These are phyloP conservation scores for Debaryomyces maramus DNA, from an alignment of 805 yeast genomes.

Conservation along the genomic window DNA sequence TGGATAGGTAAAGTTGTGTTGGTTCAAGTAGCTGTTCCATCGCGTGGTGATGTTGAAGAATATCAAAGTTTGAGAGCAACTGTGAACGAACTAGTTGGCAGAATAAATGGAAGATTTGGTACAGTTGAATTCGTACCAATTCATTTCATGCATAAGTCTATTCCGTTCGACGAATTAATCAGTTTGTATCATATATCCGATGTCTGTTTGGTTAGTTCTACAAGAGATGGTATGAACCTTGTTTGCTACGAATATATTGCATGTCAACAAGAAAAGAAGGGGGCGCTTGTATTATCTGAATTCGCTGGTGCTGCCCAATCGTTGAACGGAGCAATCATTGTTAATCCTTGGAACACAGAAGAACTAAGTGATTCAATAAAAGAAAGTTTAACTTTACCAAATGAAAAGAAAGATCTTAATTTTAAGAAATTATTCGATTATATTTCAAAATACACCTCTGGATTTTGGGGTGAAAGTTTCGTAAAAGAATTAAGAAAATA, in stretches of 20 bases:
- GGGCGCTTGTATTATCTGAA: slow-evolving; percentile 85
- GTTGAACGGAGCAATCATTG: slow-evolving; percentile 87
- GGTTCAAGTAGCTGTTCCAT: slow-evolving; percentile 96
- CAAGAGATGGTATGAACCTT: slow-evolving; percentile 98
- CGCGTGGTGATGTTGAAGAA: slow-evolving; percentile 97
- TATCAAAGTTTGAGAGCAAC: slow-evolving; percentile 91
- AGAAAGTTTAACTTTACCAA: slow-evolving; percentile 83
- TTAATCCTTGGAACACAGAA: slow-evolving; percentile 98
- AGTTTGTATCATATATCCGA: slow-evolving; percentile 84
- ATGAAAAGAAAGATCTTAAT: slow-evolving; percentile 74
- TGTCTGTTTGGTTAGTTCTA: slow-evolving; percentile 88
- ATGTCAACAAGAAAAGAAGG: slow-evolving; percentile 83
- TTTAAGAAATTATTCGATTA: slow-evolving; percentile 83
- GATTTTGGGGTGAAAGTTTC: slow-evolving; percentile 96
- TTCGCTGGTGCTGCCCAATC: slow-evolving; percentile 99
- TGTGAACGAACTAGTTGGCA: slow-evolving; percentile 93
- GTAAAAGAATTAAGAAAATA: slow-evolving; percentile 74
- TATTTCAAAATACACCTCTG: slow-evolving; percentile 90
- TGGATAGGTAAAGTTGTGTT: slow-evolving; percentile 97
- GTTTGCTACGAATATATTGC: slow-evolving; percentile 97
- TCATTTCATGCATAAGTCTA: slow-evolving; percentile 91
- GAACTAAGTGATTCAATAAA: slow-evolving; percentile 83
- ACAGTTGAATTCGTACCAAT: slow-evolving; percentile 97
- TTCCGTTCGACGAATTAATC: slow-evolving; percentile 88
- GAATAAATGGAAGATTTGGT: slow-evolving; percentile 95